Conservation (phyloP, 2,329 filamentous ascomycete genomes). For the Clarireedia hainanense region DNA sequence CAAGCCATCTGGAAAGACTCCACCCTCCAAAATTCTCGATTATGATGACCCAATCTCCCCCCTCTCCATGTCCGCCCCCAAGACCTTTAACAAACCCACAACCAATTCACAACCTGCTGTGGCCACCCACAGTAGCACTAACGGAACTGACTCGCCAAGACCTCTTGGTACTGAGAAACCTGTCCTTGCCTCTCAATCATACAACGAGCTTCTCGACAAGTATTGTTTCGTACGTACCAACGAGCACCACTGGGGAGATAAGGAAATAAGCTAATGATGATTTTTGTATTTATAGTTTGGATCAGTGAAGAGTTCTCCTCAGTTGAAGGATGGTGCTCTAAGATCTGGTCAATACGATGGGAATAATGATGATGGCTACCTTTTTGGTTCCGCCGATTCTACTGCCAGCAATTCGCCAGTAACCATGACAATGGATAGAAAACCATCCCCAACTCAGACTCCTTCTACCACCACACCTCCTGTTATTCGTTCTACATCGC, state of each 20-base stretch:
- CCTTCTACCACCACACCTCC: conserved; percentile 27
- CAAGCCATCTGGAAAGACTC: conserved; percentile 16
- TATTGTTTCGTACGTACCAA: conserved; percentile 96
- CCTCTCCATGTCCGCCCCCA: conserved; percentile 14
- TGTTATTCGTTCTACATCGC: conserved; percentile 35
- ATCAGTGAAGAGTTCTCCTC: conserved; percentile 48
- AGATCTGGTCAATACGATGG: conserved; percentile 38
- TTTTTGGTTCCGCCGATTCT: conserved; percentile 25
- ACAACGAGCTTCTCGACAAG: conserved; percentile 95
- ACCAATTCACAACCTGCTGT: conserved; percentile 23
- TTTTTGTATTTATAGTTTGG: conserved; percentile 44
- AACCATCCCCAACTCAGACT: conserved; percentile 17
- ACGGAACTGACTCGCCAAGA: conserved; percentile 44
- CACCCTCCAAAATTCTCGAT: conserved; percentile 13
- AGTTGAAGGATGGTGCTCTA: conserved; percentile 41
- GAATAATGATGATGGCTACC: conserved; percentile 32
- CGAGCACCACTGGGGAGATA: conserved; percentile 24
- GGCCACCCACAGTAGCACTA: conserved; percentile 9
- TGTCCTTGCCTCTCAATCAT: conserved; percentile 76
- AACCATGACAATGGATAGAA: conserved; percentile 23
- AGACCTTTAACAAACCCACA: conserved; percentile 16
- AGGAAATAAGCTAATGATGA: conserved; percentile 35
- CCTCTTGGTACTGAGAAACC: conserved; percentile 51
- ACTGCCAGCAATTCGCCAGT: conserved; percentile 30
- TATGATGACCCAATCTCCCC: conserved; percentile 14